A percentile compares a stretch with the other conserved stretches of the same genome.
phyloP scores from a whole-genome alignment of 164 flowering plant genomes.

The Tinospora cordifolia region DNA sequence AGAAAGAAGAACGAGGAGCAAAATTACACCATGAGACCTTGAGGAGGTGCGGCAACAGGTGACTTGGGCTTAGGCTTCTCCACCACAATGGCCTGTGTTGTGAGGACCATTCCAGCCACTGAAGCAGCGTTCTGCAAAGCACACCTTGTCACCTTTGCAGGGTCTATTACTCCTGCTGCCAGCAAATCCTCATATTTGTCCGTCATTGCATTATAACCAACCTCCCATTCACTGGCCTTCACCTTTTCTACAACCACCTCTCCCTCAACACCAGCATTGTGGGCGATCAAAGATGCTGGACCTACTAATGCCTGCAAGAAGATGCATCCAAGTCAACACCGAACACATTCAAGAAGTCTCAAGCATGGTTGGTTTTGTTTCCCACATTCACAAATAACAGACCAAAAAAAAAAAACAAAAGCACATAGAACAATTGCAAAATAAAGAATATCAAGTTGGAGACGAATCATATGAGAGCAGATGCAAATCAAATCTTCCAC shows the following conservation, averaged over 20 bases:
- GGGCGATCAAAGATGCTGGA: constrained; percentile 90
- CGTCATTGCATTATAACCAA: constrained; percentile 95
- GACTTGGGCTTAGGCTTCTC: constrained; percentile 75
- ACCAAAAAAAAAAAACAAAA: no score
- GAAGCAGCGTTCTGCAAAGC: constrained; percentile 93
- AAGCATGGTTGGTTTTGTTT: background rate
- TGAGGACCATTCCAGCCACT: constrained; percentile 97
- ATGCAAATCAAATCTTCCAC: no score
- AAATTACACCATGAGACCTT: constrained; percentile 43
- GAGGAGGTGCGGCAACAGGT: constrained; percentile 48
- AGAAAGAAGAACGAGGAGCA: background rate
- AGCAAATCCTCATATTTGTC: constrained; percentile 79
- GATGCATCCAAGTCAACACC: background rate
- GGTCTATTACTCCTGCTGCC: constrained; percentile 92
- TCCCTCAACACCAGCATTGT: constrained; percentile 95
- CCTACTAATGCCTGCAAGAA: constrained; percentile 68
- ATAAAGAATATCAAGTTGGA: no score
- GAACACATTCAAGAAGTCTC: background rate
- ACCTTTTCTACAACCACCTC: constrained; percentile 99
- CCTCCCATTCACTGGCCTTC: constrained; percentile 73
- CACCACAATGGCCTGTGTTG: constrained; percentile 98
- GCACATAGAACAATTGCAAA: no score
- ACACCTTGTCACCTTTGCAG: constrained; percentile 93
- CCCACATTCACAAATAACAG: no score
- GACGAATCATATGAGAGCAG: no score